Base-by-base conservation (phyloP, 352 stramenopile species). In the Phytophthora pluvialis region DNA sequence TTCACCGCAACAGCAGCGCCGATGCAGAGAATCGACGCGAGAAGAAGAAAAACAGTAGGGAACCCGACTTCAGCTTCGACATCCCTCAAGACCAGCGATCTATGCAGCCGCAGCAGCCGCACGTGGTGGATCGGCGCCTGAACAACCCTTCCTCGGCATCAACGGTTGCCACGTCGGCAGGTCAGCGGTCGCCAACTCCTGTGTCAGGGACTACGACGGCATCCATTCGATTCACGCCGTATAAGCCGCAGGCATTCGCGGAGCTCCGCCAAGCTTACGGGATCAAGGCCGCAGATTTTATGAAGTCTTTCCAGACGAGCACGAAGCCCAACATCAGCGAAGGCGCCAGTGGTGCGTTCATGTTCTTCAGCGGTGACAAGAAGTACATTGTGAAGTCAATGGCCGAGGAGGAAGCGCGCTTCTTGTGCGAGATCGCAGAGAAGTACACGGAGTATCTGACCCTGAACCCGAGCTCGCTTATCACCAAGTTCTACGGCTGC, bases 321-420 rank as follows among this genome's bases (percentile, higher is more conserved):
- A 94, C 83, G 0, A 96, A 97, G 64, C 87, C 89, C 15, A 96
- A 88, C 45, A 94, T 97, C 62, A 93, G 83, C 32, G 91, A 96
- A 77, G 91, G 91, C n/a, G 86, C 89, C 6, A 96, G 88, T 46
- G 88, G 88, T 31, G 91, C 88, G n/a, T 98, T 97, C 70, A 83
- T 98, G 60, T 98, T 97, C 48, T 97, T 97, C 61, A 95, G 81
- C 46, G 87, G 89, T 3, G 90, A 97, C 68, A 91, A 92, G 56
- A 83, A 84, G 49, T 97, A 96, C 60, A 94, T 98, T 48, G 89
- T 97, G 15, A 98, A 98, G 74, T 95, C 83, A 3, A 93, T 97
- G 75, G 76, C 73, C n/a, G 77, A 95, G 38, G 57, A 71, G 9
- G 91, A 98, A 73, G 88, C 80, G 6, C 74, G 85, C 2, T 94